Conservation (phyloP, 768 basidiomycete species). For the Rhodotorula toruloides region DNA sequence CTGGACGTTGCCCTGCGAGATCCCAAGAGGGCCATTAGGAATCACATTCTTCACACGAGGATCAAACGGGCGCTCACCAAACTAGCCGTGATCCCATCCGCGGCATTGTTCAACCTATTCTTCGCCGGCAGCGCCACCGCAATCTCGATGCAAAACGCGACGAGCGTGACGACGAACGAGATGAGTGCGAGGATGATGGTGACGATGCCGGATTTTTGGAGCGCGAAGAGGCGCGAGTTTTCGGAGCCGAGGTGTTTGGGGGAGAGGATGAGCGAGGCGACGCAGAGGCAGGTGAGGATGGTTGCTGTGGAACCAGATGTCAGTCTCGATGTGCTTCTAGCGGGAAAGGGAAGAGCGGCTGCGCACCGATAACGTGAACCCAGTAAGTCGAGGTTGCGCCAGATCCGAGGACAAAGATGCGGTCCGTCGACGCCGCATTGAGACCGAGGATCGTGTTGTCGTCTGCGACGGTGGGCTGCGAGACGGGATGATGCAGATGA, state of each 20-base stretch:
- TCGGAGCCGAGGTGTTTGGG: conserved; percentile 31
- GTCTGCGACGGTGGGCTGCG: background rate
- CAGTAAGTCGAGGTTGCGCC: conserved; percentile 22
- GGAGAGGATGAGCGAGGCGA: conserved; percentile 29
- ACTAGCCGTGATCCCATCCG: conserved; percentile 10
- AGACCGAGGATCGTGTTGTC: conserved; percentile 24
- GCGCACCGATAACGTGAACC: conserved; percentile 33
- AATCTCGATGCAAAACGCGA: conserved; percentile 28
- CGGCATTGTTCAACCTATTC: conserved; percentile 7
- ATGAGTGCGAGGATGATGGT: conserved; percentile 27
- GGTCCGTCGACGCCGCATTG: background rate
- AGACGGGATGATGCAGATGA: no score
- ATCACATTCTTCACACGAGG: background rate
- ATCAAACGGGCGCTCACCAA: background rate
- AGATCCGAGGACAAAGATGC: conserved; percentile 12
- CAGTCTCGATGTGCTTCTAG: background rate
- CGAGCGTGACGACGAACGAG: conserved; percentile 15
- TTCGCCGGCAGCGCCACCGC: conserved; percentile 28
- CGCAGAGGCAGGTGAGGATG: conserved; percentile 9
- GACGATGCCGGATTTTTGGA: conserved; percentile 37
- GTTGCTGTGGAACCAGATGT: conserved; percentile 8
- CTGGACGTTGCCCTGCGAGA: conserved; percentile 34
- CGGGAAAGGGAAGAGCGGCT: background rate
- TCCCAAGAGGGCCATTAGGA: background rate
- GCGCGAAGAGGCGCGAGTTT: conserved; percentile 18